Percentiles rank a stretch among this genome's conserved stretches.
Evolutionary conservation across 1,284 basidiomycete genomes (phyloP).

Genomic region (Coriolopsis trogii): DNA sequence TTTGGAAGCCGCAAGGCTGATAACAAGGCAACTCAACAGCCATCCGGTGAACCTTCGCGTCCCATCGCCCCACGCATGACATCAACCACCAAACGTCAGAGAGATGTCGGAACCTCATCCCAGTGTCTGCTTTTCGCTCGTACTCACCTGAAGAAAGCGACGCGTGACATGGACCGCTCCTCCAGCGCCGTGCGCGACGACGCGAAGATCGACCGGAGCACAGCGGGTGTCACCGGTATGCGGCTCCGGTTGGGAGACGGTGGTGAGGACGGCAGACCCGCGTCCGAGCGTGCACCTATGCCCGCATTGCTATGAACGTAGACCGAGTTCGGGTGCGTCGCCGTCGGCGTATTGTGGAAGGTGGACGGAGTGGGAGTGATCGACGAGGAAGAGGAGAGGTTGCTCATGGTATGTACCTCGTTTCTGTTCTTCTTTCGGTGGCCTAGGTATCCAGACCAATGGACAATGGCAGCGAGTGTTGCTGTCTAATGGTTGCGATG

Average conservation of each 20-base stretch:
- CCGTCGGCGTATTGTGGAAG: conserved; percentile 26
- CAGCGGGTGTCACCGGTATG: conserved; percentile 80
- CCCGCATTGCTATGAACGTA: conserved; percentile 14
- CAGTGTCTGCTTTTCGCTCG: too few species aligned
- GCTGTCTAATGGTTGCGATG: too few species aligned
- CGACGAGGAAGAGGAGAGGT: conserved; percentile 31
- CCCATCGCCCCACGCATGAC: neutral
- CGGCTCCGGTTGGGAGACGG: conserved; percentile 45
- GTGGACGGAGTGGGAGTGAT: conserved; percentile 29
- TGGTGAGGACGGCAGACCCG: conserved; percentile 20
- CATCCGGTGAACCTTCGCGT: conserved; percentile 72
- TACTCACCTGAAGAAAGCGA: conserved; percentile 79
- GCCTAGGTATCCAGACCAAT: too few species aligned
- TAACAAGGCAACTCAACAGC: conserved; percentile 75
- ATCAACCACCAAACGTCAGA: neutral
- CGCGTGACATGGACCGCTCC: conserved; percentile 77
- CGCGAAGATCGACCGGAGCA: conserved; percentile 78
- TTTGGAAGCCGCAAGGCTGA: conserved; percentile 71
- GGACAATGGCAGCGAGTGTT: too few species aligned
- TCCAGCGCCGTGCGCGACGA: conserved; percentile 78
- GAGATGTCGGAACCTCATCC: too few species aligned
- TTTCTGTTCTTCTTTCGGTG: neutral
- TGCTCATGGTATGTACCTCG: conserved; percentile 26
- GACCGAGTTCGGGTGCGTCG: conserved; percentile 20
- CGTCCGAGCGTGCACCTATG: neutral